Evolutionary conservation across 2,329 filamentous ascomycete species (phyloP).

Genomic region (Pyricularia pennisetigena): DNA sequence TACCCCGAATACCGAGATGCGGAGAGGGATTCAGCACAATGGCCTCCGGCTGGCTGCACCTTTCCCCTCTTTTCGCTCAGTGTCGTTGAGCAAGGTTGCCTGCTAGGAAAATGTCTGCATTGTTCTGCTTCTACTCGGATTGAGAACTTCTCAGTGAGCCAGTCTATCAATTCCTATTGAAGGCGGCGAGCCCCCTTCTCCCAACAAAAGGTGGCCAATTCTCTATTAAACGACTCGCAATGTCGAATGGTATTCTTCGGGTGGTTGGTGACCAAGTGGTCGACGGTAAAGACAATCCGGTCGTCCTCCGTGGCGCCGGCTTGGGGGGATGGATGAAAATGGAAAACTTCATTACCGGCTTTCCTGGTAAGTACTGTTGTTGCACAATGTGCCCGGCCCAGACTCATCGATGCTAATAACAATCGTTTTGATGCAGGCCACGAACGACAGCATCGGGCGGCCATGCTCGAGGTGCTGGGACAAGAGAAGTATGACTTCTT

Average conservation of each 20-base stretch:
- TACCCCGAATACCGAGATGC: not conserved
- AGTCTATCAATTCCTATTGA: not conserved
- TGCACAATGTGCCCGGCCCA: not conserved
- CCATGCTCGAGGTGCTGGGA: constrained; percentile 42
- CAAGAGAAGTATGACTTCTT: constrained; percentile 48
- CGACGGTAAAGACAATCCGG: constrained; percentile 8
- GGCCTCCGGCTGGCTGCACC: not conserved
- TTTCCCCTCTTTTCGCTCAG: not conserved
- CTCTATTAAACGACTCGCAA: not conserved
- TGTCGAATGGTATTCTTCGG: constrained; percentile 4
- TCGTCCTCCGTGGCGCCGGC: constrained; percentile 26
- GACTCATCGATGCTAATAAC: not conserved
- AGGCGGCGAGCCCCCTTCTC: not conserved
- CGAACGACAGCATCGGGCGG: constrained; percentile 43
- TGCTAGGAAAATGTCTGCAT: not conserved
- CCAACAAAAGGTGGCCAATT: not conserved
- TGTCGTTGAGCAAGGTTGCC: not conserved
- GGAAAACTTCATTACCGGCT: constrained; percentile 53
- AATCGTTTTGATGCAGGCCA: constrained; percentile 26
- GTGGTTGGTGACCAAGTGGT: constrained; percentile 5
- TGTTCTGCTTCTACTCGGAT: not conserved
- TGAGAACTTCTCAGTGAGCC: not conserved
- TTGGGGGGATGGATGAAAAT: constrained; percentile 19
- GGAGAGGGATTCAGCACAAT: not conserved
- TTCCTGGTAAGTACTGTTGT: constrained; percentile 19